Conservation (phyloP, 371 early-diverging fungal species). For the Mucor piriformis region DNA sequence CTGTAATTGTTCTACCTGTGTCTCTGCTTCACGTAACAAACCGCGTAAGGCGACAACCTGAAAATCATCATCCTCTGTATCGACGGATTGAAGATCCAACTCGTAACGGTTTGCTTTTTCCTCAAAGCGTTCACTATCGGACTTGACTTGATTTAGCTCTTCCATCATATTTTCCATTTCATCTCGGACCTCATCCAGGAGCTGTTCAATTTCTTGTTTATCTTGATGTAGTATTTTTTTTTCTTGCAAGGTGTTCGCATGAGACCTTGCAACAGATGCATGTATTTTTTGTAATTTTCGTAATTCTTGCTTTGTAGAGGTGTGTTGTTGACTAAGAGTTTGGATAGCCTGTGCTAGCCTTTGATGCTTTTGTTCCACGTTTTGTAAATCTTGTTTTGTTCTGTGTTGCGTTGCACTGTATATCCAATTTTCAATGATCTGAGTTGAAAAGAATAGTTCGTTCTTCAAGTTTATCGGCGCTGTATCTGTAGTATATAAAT, state of each 20-base stretch:
- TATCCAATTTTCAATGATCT: conserved; percentile 20
- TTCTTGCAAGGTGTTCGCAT: neutral
- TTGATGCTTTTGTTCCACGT: conserved; percentile 3
- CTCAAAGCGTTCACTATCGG: neutral
- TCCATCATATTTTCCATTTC: conserved; percentile 27
- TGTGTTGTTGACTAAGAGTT: neutral
- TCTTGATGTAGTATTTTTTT: conserved; percentile 1
- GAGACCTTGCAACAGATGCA: too few relatives aligned
- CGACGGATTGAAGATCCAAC: neutral
- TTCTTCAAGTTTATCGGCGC: too few relatives aligned
- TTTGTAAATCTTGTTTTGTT: conserved; percentile 15
- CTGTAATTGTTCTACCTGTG: conserved; percentile 1
- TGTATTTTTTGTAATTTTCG: neutral
- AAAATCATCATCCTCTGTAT: neutral
- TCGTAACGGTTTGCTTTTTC: conserved; percentile 10
- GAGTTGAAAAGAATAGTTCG: conserved; percentile 8
- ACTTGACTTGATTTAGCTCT: conserved; percentile 13
- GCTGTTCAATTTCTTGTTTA: conserved; percentile 12
- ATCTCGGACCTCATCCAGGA: conserved; percentile 15
- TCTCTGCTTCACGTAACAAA: conserved; percentile 9
- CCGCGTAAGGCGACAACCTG: neutral
- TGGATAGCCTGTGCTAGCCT: neutral
- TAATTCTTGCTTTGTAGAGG: neutral
- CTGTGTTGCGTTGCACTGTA: conserved; percentile 16
- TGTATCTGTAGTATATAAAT: neutral